Evolutionary conservation across 1,284 basidiomycete genomes (phyloP).

Genomic region (Puccinia hordei): DNA sequence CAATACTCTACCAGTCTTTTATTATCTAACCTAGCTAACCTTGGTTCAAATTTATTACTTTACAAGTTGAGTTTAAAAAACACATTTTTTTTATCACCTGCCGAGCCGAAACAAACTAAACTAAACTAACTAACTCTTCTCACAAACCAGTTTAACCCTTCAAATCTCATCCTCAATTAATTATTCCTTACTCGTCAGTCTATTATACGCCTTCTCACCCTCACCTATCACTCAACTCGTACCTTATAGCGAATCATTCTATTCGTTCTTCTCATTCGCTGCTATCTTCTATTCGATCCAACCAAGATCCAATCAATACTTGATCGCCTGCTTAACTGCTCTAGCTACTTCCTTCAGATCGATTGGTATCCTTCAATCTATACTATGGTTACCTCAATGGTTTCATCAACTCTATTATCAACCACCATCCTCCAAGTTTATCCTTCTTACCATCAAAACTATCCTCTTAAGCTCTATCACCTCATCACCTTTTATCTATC

Average conservation of each 20-base stretch:
- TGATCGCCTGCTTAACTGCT: not conserved
- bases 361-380: conserved; percentile 17
- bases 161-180: conserved; percentile 9
- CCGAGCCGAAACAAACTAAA: too few relatives aligned
- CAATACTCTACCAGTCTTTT: not conserved
- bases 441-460: not conserved
- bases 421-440: too few relatives aligned
- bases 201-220: conserved; percentile 36
- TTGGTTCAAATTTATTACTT: too few relatives aligned
- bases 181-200: conserved; percentile 1
- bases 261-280: conserved; percentile 36
- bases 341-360: conserved; percentile 19
- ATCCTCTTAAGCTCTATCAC: conserved; percentile 25
- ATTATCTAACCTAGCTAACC: too few relatives aligned
- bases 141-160: conserved; percentile 27
- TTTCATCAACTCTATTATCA: not conserved
- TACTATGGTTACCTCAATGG: conserved; percentile 10
- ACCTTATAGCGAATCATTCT: conserved; percentile 45
- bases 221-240: conserved; percentile 29
- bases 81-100: too few relatives aligned
- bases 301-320: not conserved
- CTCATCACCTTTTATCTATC: conserved; percentile 10
- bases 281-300: not conserved
- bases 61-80: too few relatives aligned
- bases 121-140: too few relatives aligned